phyloP scores from a whole-genome alignment of 2,329 filamentous ascomycete genomes.

The Sporothrix sp. region DNA sequence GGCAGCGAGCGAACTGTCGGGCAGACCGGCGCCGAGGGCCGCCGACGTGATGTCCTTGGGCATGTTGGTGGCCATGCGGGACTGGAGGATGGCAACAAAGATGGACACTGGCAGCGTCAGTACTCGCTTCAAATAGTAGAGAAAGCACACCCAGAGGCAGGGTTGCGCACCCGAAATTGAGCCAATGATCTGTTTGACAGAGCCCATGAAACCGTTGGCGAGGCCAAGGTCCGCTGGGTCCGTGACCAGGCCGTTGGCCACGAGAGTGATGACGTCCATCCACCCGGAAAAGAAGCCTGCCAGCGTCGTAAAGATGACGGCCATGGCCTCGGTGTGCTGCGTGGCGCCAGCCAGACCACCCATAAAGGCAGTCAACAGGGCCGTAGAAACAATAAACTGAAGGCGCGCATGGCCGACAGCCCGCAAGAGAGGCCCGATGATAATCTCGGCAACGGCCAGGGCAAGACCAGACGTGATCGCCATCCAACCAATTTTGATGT shows the following conservation, averaged over 20 bases:
- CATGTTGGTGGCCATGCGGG: slow-evolving; percentile 3
- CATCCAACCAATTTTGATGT: slow-evolving; percentile 10
- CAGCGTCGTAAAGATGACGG: slow-evolving; percentile 9
- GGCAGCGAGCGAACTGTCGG: neutral
- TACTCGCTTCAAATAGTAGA: too few species aligned
- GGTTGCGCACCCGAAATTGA: neutral
- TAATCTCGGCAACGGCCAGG: slow-evolving; percentile 1
- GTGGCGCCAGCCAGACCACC: slow-evolving; percentile 9
- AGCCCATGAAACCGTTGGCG: slow-evolving; percentile 13
- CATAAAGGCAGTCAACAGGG: slow-evolving; percentile 4
- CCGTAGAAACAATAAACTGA: slow-evolving; percentile 4
- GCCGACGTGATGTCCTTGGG: neutral
- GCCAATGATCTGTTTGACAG: slow-evolving; percentile 11
- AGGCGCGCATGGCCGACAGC: neutral
- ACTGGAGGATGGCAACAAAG: slow-evolving; percentile 9
- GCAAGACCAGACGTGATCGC: neutral
- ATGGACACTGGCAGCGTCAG: slow-evolving; percentile 12
- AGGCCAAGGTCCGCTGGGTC: slow-evolving; percentile 11
- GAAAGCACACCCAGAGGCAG: too few species aligned
- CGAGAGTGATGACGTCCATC: slow-evolving; percentile 8
- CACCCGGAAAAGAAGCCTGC: slow-evolving; percentile 12
- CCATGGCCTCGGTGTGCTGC: slow-evolving; percentile 1
- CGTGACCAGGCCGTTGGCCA: slow-evolving; percentile 13
- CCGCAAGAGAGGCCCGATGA: neutral
- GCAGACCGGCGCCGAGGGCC: slow-evolving; percentile 5